phyloP scores from a whole-genome alignment of 345 rosid genomes.

The Hibiscus tridactylites region DNA sequence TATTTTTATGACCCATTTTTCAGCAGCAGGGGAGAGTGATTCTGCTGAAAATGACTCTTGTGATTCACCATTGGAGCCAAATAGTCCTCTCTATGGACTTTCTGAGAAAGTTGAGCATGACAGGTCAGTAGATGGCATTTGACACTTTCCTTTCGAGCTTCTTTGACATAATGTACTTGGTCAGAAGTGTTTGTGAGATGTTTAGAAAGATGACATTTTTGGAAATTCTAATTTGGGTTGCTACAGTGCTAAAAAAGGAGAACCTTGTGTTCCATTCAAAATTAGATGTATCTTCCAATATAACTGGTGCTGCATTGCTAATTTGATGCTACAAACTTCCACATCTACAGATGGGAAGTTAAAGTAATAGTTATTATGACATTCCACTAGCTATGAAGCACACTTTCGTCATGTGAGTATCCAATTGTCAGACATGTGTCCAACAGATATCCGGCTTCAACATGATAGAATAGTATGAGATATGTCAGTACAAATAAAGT shows the following conservation, averaged over 20 bases:
- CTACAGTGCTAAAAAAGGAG: constrained; percentile 36
- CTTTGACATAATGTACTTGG: not conserved
- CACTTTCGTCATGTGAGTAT: not conserved
- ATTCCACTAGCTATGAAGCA: not conserved
- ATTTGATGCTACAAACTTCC: not conserved
- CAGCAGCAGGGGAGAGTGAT: constrained; percentile 1
- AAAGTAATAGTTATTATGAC: not conserved
- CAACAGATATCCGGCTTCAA: not conserved
- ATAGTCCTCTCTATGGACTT: constrained; percentile 16
- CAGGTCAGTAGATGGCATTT: constrained; percentile 15
- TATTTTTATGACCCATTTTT: constrained; percentile 1
- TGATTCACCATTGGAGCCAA: constrained; percentile 97
- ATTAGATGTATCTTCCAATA: not conserved
- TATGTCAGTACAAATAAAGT: not conserved
- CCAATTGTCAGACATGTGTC: not conserved
- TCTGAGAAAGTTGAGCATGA: not conserved
- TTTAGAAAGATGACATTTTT: not conserved
- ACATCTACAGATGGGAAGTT: not conserved
- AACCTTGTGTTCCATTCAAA: constrained; percentile 17
- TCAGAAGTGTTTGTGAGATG: not conserved
- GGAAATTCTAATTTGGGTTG: not conserved
- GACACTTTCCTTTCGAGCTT: not conserved
- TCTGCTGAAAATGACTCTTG: constrained; percentile 61
- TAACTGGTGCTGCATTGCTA: not conserved
- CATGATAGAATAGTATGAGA: not conserved